A percentile compares a stretch with the other conserved stretches of the same genome.
phyloP scores from a whole-genome alignment of 345 rosid genomes.

The Microcos paniculata region DNA sequence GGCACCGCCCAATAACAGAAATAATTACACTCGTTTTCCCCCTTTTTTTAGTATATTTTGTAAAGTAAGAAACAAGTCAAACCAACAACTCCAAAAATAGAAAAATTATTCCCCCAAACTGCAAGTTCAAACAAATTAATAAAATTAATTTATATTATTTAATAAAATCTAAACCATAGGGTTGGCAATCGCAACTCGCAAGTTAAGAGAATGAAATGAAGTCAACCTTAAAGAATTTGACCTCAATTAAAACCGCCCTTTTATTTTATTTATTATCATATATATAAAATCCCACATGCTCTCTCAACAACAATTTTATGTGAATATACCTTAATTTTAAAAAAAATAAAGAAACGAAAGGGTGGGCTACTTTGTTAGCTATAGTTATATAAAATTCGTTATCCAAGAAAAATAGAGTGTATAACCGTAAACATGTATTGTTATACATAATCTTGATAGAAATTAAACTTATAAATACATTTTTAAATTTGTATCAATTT shows the following conservation, averaged over 20 bases:
- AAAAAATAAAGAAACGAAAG: no score
- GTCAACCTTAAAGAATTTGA: slow-evolving; percentile 6
- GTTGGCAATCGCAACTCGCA: not conserved
- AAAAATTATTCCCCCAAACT: not conserved
- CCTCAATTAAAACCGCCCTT: not conserved
- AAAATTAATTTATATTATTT: no score
- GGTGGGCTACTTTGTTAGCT: no score
- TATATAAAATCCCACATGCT: not conserved
- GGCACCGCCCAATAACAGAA: not conserved
- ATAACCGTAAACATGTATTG: no score
- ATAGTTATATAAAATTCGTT: no score
- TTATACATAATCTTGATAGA: no score
- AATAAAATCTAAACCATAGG: not conserved
- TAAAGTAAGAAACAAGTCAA: no score
- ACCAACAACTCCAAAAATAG: not conserved
- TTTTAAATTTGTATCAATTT: no score
- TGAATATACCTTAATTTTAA: not conserved
- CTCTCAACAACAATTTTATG: not conserved
- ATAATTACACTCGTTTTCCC: not conserved
- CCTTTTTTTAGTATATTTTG: no score
- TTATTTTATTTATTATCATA: not conserved
- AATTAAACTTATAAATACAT: no score
- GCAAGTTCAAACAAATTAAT: not conserved
- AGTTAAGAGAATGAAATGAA: not conserved
- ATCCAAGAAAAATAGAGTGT: no score